These are phyloP conservation scores for Aphanomyces invadans DNA, from an alignment of 352 stramenopile genomes.

Conservation along the genomic window DNA sequence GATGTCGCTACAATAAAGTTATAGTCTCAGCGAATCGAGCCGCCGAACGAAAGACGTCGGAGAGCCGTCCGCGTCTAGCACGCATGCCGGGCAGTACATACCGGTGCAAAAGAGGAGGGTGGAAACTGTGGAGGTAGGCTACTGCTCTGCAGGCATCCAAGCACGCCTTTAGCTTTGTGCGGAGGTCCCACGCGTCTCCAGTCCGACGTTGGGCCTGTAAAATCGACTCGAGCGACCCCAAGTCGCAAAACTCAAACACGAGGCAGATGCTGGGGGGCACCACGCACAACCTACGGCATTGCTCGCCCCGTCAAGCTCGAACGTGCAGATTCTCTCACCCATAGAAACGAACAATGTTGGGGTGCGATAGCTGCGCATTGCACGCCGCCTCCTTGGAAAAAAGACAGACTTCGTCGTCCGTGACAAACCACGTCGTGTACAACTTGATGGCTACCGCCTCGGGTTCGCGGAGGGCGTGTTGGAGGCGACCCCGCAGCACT, in stretches of 20 bases:
- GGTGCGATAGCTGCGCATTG: conserved; percentile 73
- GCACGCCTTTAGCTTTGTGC: conserved; percentile 74
- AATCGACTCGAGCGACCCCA: conserved; percentile 52
- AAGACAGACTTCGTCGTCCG: conserved; percentile 66
- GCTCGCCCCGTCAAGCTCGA: too few species aligned
- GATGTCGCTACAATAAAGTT: conserved; percentile 38
- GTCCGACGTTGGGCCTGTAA: conserved; percentile 43
- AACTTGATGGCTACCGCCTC: conserved; percentile 69
- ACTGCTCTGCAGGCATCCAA: conserved; percentile 74
- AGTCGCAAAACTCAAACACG: conserved; percentile 84
- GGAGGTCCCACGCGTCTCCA: conserved; percentile 36
- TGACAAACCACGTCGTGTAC: conserved; percentile 77
- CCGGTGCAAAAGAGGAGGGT: conserved; percentile 63
- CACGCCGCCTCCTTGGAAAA: conserved; percentile 77
- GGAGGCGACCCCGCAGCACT: conserved; percentile 65
- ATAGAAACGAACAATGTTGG: conserved; percentile 77
- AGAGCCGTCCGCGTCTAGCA: too few species aligned
- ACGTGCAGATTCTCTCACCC: conserved; percentile 25
- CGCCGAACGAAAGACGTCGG: too few species aligned
- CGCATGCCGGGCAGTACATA: not conserved
- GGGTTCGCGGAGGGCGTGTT: conserved; percentile 27
- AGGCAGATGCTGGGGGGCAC: conserved; percentile 77
- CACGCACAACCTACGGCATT: conserved; percentile 46
- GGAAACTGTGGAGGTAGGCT: conserved; percentile 79
- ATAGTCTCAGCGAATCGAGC: not conserved